phyloP scores from a whole-genome alignment of 2,329 filamentous ascomycete species.

The Talaromyces sp. region DNA sequence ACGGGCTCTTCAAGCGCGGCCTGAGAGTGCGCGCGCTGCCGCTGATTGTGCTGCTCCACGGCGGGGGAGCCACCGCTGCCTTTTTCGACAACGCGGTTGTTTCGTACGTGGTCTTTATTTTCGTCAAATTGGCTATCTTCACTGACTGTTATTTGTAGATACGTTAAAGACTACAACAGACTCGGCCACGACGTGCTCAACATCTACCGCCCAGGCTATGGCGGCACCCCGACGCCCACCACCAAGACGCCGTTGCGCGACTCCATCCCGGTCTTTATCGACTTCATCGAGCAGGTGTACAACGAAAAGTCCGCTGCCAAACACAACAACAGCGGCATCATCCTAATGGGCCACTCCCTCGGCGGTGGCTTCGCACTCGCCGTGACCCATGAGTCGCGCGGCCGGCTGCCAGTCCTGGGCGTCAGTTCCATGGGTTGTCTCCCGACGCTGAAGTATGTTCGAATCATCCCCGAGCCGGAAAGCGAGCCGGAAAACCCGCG shows the following conservation, averaged over 20 bases:
- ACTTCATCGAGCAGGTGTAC: slow-evolving; percentile 12
- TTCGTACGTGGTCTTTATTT: slow-evolving; percentile 14
- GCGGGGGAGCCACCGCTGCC: slow-evolving; percentile 13
- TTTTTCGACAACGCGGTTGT: slow-evolving; percentile 15
- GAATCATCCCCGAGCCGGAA: slow-evolving; percentile 2
- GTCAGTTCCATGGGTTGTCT: slow-evolving; percentile 9
- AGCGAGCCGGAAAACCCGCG: slow-evolving; percentile 7
- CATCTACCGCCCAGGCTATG: slow-evolving; percentile 15
- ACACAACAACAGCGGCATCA: slow-evolving; percentile 12
- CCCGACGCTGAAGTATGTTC: neutral
- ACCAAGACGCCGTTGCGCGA: slow-evolving; percentile 12
- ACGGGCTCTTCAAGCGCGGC: slow-evolving; percentile 12
- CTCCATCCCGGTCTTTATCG: slow-evolving; percentile 12
- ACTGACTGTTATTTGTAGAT: neutral
- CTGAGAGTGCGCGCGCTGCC: slow-evolving; percentile 2
- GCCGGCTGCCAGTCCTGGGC: slow-evolving; percentile 7
- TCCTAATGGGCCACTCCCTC: slow-evolving; percentile 12
- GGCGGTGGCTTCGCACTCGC: slow-evolving; percentile 13
- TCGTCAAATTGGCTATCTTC: neutral
- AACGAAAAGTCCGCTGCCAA: slow-evolving; percentile 7
- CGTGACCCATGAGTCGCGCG: slow-evolving; percentile 15
- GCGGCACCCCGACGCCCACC: slow-evolving; percentile 9
- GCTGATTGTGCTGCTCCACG: slow-evolving; percentile 13
- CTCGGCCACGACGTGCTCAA: slow-evolving; percentile 16
- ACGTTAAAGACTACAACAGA: slow-evolving; percentile 8